A percentile compares a stretch with the other conserved stretches of the same genome.
Conservation (phyloP, 2,329 filamentous ascomycete species). For the Exophiala spinifera region DNA sequence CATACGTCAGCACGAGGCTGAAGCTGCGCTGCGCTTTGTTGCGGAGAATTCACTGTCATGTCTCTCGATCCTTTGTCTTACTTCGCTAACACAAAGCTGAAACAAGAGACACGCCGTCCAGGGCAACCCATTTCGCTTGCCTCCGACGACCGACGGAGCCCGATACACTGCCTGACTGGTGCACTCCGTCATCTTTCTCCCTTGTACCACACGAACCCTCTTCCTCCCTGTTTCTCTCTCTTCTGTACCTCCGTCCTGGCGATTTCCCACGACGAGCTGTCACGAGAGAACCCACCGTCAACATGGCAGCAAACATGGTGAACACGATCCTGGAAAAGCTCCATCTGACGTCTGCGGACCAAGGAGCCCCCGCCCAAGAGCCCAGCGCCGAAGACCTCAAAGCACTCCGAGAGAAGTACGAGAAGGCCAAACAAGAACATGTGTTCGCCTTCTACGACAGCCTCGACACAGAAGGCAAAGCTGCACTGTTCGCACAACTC, state of each 20-base stretch:
- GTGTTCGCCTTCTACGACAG: conserved; percentile 86
- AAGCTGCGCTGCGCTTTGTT: conserved; percentile 4
- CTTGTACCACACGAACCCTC: background rate
- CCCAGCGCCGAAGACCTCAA: conserved; percentile 65
- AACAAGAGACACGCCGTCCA: background rate
- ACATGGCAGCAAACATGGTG: conserved; percentile 45
- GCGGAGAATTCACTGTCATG: conserved; percentile 5
- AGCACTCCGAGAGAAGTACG: conserved; percentile 68
- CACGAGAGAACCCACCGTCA: conserved; percentile 1
- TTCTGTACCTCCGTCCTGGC: no score
- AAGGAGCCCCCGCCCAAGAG: conserved; percentile 42
- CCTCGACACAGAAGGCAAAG: conserved; percentile 70
- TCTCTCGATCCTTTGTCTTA: conserved; percentile 16
- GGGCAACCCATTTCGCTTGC: background rate
- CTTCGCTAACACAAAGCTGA: conserved; percentile 12
- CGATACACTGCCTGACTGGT: background rate
- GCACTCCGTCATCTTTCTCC: background rate
- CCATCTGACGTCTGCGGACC: conserved; percentile 36
- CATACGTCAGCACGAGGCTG: conserved; percentile 26
- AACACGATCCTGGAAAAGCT: conserved; percentile 50
- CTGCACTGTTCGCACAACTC: conserved; percentile 76
- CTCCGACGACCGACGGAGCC: background rate
- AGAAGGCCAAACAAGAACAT: conserved; percentile 71
- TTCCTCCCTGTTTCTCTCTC: background rate
- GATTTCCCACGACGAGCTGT: background rate